These are phyloP conservation scores for Mortierella sp. DNA, from an alignment of 371 early-diverging fungal species.

Conservation along the genomic window DNA sequence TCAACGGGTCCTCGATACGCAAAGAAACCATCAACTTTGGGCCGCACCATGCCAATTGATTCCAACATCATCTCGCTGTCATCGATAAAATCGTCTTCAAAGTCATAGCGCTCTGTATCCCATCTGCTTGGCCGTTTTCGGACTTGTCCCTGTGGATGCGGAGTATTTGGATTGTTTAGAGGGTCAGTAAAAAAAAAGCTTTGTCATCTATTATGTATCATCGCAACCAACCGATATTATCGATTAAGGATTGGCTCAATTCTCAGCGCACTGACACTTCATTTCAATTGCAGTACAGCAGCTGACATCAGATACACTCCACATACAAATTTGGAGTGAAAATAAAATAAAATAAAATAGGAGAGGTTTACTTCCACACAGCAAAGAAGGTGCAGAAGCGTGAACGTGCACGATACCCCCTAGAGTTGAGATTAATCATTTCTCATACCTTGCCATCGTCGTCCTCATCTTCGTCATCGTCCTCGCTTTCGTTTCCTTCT, in stretches of 20 bases:
- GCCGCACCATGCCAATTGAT: conserved; percentile 54
- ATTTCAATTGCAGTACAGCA: not conserved
- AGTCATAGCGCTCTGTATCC: conserved; percentile 60
- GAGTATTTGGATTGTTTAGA: not conserved
- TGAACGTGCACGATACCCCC: not conserved
- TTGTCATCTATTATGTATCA: no score
- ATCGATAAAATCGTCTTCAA: conserved; percentile 67
- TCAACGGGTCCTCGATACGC: conserved; percentile 66
- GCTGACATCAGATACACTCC: no score
- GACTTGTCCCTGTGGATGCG: conserved; percentile 8
- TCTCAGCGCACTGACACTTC: not conserved
- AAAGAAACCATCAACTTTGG: conserved; percentile 62
- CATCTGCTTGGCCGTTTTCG: conserved; percentile 44
- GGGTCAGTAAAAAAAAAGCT: no score
- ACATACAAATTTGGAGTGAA: not conserved
- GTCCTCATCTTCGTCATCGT: conserved; percentile 51
- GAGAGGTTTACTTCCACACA: no score
- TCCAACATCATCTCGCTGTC: conserved; percentile 67
- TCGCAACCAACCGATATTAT: no score
- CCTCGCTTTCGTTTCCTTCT: conserved; percentile 48
- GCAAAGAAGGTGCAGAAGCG: not conserved
- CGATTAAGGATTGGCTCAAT: not conserved
- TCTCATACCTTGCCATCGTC: conserved; percentile 35
- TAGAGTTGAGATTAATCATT: not conserved
- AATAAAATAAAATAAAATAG: not conserved